A percentile compares a stretch with the other conserved stretches of the same genome.
These are phyloP conservation scores for Platismatia glauca DNA, from an alignment of 495 filamentous ascomycete genomes.

Conservation along the genomic window DNA sequence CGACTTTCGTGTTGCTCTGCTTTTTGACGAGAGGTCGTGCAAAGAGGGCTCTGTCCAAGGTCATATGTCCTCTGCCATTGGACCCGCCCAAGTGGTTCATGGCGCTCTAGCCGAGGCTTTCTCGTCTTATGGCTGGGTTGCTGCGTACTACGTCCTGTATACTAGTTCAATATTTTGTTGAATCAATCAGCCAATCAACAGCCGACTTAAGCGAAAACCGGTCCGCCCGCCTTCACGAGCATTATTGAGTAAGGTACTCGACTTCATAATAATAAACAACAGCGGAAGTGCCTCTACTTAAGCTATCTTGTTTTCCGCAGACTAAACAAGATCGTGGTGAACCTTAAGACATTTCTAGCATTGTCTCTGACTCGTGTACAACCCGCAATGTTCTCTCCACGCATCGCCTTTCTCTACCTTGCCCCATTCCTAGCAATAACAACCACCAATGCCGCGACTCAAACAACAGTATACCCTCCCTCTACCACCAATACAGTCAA, in stretches of 20 bases:
- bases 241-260: background rate
- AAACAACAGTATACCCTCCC: background rate
- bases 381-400: background rate
- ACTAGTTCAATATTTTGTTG: background rate
- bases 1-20: too few species aligned
- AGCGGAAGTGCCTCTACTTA: background rate
- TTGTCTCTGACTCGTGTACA: too few species aligned
- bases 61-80: background rate
- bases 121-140: background rate
- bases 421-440: background rate
- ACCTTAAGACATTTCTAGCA: background rate
- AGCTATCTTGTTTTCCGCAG: background rate
- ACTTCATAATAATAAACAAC: too few species aligned
- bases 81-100: background rate
- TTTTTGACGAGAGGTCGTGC: background rate
- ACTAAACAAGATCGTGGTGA: background rate
- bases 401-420: background rate
- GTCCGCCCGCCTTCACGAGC: background rate
- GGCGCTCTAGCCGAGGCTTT: background rate
- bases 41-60: background rate
- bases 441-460: background rate
- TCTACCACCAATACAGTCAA: background rate
- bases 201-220: background rate
- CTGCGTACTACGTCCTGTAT: background rate
- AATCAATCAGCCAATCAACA: background rate